These are phyloP conservation scores for Paraphysoderma sedebokerense DNA, from an alignment of 371 early-diverging fungal genomes.

Conservation along the genomic window DNA sequence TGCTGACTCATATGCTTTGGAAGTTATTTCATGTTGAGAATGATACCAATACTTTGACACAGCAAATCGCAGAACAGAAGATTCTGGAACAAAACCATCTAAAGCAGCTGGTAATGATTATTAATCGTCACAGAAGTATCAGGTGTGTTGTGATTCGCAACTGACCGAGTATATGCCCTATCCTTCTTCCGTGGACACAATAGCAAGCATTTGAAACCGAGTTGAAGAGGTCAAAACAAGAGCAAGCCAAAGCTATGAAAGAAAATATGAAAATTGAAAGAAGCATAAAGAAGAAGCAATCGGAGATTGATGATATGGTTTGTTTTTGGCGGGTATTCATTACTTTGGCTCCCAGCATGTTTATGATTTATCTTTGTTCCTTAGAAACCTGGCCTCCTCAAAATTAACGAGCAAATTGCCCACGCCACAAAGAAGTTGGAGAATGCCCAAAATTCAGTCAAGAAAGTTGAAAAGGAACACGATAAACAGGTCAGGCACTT, in stretches of 20 bases:
- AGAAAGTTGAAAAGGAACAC: constrained; percentile 20
- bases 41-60: background rate
- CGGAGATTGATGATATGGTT: constrained; percentile 24
- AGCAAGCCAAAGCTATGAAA: constrained; percentile 52
- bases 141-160: too few relatives aligned
- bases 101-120: background rate
- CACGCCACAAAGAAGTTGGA: constrained; percentile 46
- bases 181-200: constrained; percentile 9
- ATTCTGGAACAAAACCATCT: background rate
- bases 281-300: constrained; percentile 42
- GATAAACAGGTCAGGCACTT: too few relatives aligned
- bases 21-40: constrained; percentile 71
- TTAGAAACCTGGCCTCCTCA: constrained; percentile 35
- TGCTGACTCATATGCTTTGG: constrained; percentile 60
- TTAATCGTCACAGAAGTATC: constrained; percentile 12
- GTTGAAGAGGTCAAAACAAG: constrained; percentile 41
- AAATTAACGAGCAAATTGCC: constrained; percentile 47
- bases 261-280: constrained; percentile 53
- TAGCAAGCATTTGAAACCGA: constrained; percentile 21
- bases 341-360: too few relatives aligned
- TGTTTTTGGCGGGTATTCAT: too few relatives aligned
- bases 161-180: too few relatives aligned
- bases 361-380: too few relatives aligned
- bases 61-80: background rate
- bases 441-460: background rate